Evolutionary conservation across 148 eudicot genomes (phyloP).

Genomic region (Diospyros kaki): DNA sequence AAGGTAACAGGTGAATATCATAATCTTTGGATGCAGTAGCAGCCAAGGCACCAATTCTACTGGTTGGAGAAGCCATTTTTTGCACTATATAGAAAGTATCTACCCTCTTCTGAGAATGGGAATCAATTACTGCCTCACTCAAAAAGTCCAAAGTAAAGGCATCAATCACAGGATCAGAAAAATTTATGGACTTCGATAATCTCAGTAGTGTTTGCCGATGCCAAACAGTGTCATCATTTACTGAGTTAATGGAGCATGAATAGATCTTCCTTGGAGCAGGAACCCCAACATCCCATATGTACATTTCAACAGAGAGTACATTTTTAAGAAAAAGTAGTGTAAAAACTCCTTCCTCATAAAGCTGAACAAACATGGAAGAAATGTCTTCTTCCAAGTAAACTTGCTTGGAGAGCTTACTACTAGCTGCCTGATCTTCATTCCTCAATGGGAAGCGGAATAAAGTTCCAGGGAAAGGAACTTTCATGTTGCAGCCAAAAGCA

Average conservation of each 20-base stretch:
- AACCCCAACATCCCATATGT: slow-evolving; percentile 78
- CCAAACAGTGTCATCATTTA: slow-evolving; percentile 47
- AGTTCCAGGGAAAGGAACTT: slow-evolving; percentile 73
- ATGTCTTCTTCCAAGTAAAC: slow-evolving; percentile 82
- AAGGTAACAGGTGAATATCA: slow-evolving; percentile 89
- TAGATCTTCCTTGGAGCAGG: slow-evolving; percentile 64
- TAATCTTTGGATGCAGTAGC: slow-evolving; percentile 73
- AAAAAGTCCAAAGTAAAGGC: slow-evolving; percentile 70
- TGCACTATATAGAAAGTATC: slow-evolving; percentile 82
- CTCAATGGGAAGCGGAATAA: slow-evolving; percentile 98
- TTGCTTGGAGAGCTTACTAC: slow-evolving; percentile 94
- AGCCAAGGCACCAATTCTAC: slow-evolving; percentile 93
- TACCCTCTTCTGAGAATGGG: slow-evolving; percentile 39
- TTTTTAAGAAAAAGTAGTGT: slow-evolving; percentile 82
- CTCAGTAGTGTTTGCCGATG: slow-evolving; percentile 91
- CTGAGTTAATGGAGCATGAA: slow-evolving; percentile 73
- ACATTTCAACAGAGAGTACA: slow-evolving; percentile 79
- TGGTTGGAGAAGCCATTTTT: slow-evolving; percentile 84
- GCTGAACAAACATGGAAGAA: slow-evolving; percentile 73
- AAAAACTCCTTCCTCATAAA: slow-evolving; percentile 85
- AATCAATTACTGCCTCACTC: slow-evolving; percentile 56
- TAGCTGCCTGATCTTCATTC: slow-evolving; percentile 82
- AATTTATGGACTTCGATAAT: slow-evolving; percentile 47
- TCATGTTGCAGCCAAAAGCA: slow-evolving; percentile 97
- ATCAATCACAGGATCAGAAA: slow-evolving; percentile 50